Evolutionary conservation across 176 grass and related monocot species (phyloP), one percentile per base, ranked within the genome.

Genomic region (Saccharum officinarum): DNA sequence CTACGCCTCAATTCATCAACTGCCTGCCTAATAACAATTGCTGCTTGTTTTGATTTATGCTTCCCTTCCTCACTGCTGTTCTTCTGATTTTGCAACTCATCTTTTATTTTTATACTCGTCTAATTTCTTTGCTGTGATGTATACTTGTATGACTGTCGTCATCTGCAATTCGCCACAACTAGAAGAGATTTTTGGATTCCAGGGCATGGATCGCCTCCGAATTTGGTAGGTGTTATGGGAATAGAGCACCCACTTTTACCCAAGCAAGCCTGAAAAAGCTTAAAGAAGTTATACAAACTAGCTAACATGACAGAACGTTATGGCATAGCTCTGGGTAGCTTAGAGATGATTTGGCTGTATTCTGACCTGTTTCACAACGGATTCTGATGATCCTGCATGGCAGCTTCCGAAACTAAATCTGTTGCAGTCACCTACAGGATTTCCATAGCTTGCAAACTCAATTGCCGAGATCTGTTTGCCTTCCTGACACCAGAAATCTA

Each of bases 381-480:
- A 61, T 71, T 78, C 84, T 2, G 90, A 90, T 37, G 42, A 33
- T 69, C 18, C 40, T 26, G 86, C 81, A 60, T 92, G 90, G 77
- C 93, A 92, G n/a, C 59, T 84, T 83, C 90, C 93, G 39, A 17
- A 30, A 3, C 65, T 77, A 60, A 67, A 82, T 76, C 11, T 50
- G 8, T 10, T 15, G 52, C 88, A 95, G 41, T 52, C 76, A 13
- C 90, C 88, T 5, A 40, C 0, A 12, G 93, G 88, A 26, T 84
- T 88, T 12, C 93, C 90, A 0, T 90, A 95, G 63, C 90, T 95
- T 4, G 88, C 88, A 84, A 95, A 95, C 59, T 88, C 76, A 45
- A 92, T 71, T 18, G 80, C 22, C 0, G 66, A 79, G 4, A 92
- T 92, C 3, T 7, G 47, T 87, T 88, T 88, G 4, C 93, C 88